Evolutionary conservation across 257 asterid genomes (phyloP).

Genomic region (Cruciata laevipes): DNA sequence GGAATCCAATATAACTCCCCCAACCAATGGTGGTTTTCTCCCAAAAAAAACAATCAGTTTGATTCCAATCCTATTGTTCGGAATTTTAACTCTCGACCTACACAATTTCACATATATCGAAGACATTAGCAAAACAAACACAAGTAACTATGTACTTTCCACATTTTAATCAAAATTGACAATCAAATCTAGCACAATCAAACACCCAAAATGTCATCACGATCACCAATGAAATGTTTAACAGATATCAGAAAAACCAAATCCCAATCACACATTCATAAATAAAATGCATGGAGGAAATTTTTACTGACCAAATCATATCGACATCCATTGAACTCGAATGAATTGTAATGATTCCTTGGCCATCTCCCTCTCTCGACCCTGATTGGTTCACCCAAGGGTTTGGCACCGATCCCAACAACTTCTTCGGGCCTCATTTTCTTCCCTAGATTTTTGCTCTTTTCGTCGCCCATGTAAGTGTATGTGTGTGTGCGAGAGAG

Average conservation of each 20-base stretch:
- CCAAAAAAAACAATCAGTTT: no score
- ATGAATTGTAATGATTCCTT: slow-evolving; percentile 37
- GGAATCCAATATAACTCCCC: no score
- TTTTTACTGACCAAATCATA: slow-evolving; percentile 56
- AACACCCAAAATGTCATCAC: no score
- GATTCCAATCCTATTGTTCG: no score
- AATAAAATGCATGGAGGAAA: background rate
- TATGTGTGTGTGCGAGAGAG: no score
- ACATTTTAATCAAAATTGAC: background rate
- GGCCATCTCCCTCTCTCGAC: slow-evolving; percentile 57
- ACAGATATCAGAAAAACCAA: background rate
- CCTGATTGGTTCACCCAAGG: slow-evolving; percentile 60
- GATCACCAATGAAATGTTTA: no score
- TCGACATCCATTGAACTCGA: slow-evolving; percentile 64
- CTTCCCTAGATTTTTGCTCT: no score
- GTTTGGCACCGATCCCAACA: slow-evolving; percentile 45
- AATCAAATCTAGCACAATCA: background rate
- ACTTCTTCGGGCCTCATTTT: slow-evolving; percentile 17
- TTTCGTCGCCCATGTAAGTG: no score
- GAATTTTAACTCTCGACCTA: background rate
- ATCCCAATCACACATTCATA: background rate
- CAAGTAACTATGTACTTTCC: no score
- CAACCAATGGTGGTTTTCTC: no score
- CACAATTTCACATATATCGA: background rate
- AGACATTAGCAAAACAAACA: background rate